phyloP scores from a whole-genome alignment of 495 filamentous ascomycete species.

The Pseudomonodictys pantanalensis region DNA sequence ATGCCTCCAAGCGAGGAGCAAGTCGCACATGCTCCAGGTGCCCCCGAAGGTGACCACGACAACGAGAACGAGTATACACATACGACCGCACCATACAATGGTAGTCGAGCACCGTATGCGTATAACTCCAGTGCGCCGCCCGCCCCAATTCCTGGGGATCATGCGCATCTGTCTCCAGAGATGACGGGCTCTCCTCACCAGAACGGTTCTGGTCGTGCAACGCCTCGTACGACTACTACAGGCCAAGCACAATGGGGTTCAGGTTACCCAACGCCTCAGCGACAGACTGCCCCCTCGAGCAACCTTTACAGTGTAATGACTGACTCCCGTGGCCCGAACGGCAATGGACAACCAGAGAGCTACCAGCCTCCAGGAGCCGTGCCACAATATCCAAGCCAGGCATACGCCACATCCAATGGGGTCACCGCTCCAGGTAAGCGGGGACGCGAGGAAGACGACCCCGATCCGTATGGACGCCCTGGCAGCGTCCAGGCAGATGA shows the following conservation, averaged over 20 bases:
- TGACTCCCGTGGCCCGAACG: constrained; percentile 73
- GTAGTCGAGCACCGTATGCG: constrained; percentile 68
- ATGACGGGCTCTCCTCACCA: constrained; percentile 89
- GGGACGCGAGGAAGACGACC: constrained; percentile 66
- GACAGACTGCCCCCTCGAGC: constrained; percentile 64
- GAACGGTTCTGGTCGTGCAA: constrained; percentile 79
- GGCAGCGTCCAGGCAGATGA: constrained; percentile 53
- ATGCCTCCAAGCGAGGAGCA: constrained; percentile 42
- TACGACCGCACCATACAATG: constrained; percentile 55
- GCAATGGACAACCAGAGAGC: constrained; percentile 54
- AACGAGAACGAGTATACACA: constrained; percentile 74
- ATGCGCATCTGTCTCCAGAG: constrained; percentile 78
- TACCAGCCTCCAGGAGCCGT: constrained; percentile 33
- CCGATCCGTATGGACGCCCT: constrained; percentile 63
- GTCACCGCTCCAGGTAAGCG: constrained; percentile 69
- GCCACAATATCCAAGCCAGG: constrained; percentile 60
- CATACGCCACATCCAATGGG: constrained; percentile 65
- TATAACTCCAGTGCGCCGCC: constrained; percentile 67
- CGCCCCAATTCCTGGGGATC: constrained; percentile 65
- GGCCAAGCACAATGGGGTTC: constrained; percentile 71
- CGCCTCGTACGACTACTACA: constrained; percentile 70
- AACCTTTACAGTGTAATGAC: constrained; percentile 89
- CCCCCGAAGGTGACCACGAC: constrained; percentile 67
- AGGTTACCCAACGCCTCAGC: constrained; percentile 80
- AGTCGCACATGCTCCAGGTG: constrained; percentile 53